Evolutionary conservation across 2,329 filamentous ascomycete species (phyloP).

Genomic region (Tricladium varicosporioides): DNA sequence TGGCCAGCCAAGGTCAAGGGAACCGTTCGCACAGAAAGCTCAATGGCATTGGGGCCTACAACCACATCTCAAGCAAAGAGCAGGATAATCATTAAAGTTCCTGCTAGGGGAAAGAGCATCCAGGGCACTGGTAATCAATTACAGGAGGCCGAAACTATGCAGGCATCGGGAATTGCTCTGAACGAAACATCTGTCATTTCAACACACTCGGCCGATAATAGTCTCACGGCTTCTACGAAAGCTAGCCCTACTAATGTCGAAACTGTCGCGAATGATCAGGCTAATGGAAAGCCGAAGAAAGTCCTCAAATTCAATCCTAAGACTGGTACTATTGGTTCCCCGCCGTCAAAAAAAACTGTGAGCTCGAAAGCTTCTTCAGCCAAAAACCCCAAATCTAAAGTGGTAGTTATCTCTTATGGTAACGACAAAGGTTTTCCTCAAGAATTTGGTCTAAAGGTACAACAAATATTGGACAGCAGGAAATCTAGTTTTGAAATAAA

Average conservation of each 20-base stretch:
- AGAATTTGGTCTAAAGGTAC: constrained; percentile 58
- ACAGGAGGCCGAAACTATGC: no score
- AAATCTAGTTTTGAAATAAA: constrained; percentile 1
- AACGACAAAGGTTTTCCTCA: constrained; percentile 43
- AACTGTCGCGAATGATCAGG: background rate
- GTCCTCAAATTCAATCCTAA: constrained; percentile 56
- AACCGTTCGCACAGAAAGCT: background rate
- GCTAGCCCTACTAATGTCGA: background rate
- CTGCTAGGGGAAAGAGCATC: no score
- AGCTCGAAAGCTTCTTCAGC: constrained; percentile 27
- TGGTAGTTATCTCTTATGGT: constrained; percentile 62
- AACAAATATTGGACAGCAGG: constrained; percentile 52
- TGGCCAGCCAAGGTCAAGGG: background rate
- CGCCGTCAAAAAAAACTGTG: constrained; percentile 51
- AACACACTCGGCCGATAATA: background rate
- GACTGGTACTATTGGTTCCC: constrained; percentile 61
- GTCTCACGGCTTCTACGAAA: background rate
- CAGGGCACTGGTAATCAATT: no score
- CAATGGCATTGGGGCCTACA: background rate
- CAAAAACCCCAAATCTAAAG: constrained; percentile 38
- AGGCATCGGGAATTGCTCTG: no score
- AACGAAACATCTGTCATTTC: no score
- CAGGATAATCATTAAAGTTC: background rate
- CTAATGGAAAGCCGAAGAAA: constrained; percentile 42
- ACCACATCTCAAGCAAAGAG: background rate